Evolutionary conservation across 306 rosid species (phyloP).

Genomic region (Trifolium subterraneum): DNA sequence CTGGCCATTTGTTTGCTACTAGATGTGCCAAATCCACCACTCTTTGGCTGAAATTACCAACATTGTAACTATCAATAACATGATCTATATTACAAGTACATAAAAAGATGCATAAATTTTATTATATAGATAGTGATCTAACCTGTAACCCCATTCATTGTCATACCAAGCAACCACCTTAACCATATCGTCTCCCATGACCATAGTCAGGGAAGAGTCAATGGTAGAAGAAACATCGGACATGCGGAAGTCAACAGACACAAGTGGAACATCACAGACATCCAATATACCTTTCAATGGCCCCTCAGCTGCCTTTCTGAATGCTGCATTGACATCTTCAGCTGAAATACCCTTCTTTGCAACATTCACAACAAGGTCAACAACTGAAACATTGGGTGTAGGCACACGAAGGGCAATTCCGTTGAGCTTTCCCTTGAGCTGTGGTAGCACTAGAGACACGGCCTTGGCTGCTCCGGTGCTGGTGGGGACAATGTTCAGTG

Average conservation of each 20-base stretch:
- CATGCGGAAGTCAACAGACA: conserved; percentile 91
- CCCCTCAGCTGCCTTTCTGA: conserved; percentile 90
- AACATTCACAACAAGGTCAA: conserved; percentile 88
- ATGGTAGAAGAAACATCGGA: conserved; percentile 90
- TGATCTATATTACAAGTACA: background rate
- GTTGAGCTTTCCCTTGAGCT: conserved; percentile 95
- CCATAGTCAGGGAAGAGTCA: conserved; percentile 95
- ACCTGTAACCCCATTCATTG: conserved; percentile 99
- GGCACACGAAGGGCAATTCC: conserved; percentile 98
- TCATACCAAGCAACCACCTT: conserved; percentile 99
- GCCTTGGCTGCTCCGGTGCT: conserved; percentile 99
- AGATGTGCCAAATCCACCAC: conserved; percentile 96
- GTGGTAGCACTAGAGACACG: conserved; percentile 86
- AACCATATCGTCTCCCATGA: conserved; percentile 99
- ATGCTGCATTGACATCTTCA: conserved; percentile 92
- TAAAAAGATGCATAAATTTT: background rate
- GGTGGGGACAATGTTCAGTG: conserved; percentile 95
- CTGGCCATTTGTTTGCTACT: conserved; percentile 92
- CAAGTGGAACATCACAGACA: conserved; percentile 96
- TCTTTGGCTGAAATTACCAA: conserved; percentile 78
- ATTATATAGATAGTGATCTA: conserved; percentile 34
- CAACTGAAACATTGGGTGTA: conserved; percentile 94
- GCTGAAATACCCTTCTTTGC: conserved; percentile 88
- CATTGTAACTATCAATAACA: conserved; percentile 29
- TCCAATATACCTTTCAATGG: conserved; percentile 84